phyloP scores from a whole-genome alignment of 2,329 filamentous ascomycete genomes.

The Cyphellophora attinorum region DNA sequence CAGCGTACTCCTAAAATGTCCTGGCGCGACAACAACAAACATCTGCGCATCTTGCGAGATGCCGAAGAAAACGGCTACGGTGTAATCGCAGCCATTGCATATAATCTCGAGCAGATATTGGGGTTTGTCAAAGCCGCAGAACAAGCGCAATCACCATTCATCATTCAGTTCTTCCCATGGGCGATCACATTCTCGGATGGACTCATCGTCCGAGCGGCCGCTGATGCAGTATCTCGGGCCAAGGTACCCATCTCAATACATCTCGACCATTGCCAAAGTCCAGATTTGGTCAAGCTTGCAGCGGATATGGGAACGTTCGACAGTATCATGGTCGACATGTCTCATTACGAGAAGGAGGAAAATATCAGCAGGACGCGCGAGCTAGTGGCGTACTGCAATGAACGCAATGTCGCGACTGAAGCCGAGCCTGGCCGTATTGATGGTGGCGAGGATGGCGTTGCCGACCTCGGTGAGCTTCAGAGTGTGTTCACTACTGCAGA shows the following conservation, averaged over 20 bases:
- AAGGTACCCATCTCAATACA: constrained; percentile 12
- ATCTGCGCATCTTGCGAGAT: too few relatives aligned
- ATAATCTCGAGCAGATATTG: constrained; percentile 6
- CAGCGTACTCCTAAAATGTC: too few relatives aligned
- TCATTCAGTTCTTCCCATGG: constrained; percentile 4
- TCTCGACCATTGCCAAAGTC: constrained; percentile 21
- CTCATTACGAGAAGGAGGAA: constrained; percentile 23
- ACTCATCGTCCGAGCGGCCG: constrained; percentile 5
- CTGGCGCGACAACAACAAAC: too few relatives aligned
- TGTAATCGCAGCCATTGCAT: constrained; percentile 6
- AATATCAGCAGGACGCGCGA: constrained; percentile 22
- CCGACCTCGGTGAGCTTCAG: constrained; percentile 21
- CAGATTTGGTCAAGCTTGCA: constrained; percentile 16
- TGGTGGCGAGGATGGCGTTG: constrained; percentile 24
- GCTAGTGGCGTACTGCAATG: constrained; percentile 21
- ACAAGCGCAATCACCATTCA: constrained; percentile 2
- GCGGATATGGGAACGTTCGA: constrained; percentile 20
- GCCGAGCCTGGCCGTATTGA: constrained; percentile 24
- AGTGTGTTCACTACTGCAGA: constrained; percentile 54
- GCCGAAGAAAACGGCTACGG: too few relatives aligned
- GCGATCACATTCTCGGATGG: background rate
- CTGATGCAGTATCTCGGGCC: constrained; percentile 1
- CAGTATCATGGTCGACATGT: constrained; percentile 26
- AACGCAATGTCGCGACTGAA: constrained; percentile 22
- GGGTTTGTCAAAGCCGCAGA: constrained; percentile 4